phyloP scores from a whole-genome alignment of 768 basidiomycete genomes.

The Exsudoporus frostii region DNA sequence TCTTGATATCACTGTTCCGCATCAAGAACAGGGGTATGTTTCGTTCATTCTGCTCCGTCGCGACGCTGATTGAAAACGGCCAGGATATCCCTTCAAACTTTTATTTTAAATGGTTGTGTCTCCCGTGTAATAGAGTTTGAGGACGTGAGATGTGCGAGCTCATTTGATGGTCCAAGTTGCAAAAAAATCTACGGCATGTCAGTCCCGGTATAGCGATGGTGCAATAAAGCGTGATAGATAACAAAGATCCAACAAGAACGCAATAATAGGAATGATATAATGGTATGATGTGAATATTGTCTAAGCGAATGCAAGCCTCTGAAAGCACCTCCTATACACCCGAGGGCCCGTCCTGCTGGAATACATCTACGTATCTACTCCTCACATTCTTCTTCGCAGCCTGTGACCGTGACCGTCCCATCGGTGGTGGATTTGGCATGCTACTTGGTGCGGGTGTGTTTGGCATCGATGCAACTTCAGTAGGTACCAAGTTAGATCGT shows the following conservation, averaged over 20 bases:
- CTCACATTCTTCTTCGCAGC: constrained; percentile 72
- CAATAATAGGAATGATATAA: constrained; percentile 17
- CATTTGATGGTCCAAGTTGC: background rate
- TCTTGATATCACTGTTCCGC: constrained; percentile 82
- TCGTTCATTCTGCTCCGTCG: background rate
- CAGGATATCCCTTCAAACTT: constrained; percentile 81
- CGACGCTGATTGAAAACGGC: constrained; percentile 1
- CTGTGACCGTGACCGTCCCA: constrained; percentile 50
- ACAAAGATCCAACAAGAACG: constrained; percentile 18
- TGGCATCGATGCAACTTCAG: constrained; percentile 36
- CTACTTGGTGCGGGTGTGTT: constrained; percentile 27
- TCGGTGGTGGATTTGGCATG: constrained; percentile 34
- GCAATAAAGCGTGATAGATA: constrained; percentile 22
- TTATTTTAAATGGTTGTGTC: constrained; percentile 46
- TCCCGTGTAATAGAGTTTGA: background rate
- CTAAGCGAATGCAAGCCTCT: background rate
- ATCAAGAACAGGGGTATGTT: constrained; percentile 83
- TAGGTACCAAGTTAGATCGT: constrained; percentile 64
- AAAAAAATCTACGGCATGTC: constrained; percentile 1
- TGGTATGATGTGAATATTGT: constrained; percentile 12
- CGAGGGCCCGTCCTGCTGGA: constrained; percentile 50
- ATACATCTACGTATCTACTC: constrained; percentile 88
- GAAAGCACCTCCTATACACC: constrained; percentile 11
- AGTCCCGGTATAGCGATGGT: background rate
- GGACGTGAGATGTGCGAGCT: background rate